Evolutionary conservation across 768 basidiomycete genomes (phyloP).

Genomic region (Postia placenta): DNA sequence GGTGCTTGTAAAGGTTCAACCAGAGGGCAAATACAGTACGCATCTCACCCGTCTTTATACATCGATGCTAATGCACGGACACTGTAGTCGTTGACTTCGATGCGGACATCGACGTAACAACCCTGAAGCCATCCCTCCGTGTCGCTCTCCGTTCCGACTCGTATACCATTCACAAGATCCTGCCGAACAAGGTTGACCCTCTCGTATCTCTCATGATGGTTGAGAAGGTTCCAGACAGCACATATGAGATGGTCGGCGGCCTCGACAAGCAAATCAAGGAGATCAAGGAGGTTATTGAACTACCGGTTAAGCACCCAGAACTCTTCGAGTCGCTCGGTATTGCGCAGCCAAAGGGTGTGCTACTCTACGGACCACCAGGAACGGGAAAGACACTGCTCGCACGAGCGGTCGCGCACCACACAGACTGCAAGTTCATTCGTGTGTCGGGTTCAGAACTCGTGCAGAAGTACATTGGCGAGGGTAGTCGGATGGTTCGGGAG

Average conservation of each 20-base stretch:
- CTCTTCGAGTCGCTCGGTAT: constrained; percentile 95
- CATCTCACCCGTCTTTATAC: constrained; percentile 11
- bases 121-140: constrained; percentile 81
- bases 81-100: constrained; percentile 87
- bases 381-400: constrained; percentile 96
- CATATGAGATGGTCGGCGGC: constrained; percentile 99
- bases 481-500: constrained; percentile 93
- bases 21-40: constrained; percentile 98
- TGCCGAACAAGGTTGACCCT: constrained; percentile 97
- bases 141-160: constrained; percentile 95
- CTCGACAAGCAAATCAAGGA: constrained; percentile 98
- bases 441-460: constrained; percentile 93
- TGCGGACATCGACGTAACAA: constrained; percentile 71
- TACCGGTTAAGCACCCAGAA: constrained; percentile 97
- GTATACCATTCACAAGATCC: constrained; percentile 93
- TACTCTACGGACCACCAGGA: constrained; percentile 93
- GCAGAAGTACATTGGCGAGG: constrained; percentile 98
- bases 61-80: background rate
- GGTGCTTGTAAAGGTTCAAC: constrained; percentile 96
- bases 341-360: constrained; percentile 93
- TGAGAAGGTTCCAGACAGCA: constrained; percentile 98
- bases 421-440: constrained; percentile 96
- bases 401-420: constrained; percentile 94
- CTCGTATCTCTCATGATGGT: constrained; percentile 99
- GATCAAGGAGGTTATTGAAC: constrained; percentile 97